These are phyloP conservation scores for Berkeleyomyces basicola DNA, from an alignment of 2,329 filamentous ascomycete species.

Conservation along the genomic window DNA sequence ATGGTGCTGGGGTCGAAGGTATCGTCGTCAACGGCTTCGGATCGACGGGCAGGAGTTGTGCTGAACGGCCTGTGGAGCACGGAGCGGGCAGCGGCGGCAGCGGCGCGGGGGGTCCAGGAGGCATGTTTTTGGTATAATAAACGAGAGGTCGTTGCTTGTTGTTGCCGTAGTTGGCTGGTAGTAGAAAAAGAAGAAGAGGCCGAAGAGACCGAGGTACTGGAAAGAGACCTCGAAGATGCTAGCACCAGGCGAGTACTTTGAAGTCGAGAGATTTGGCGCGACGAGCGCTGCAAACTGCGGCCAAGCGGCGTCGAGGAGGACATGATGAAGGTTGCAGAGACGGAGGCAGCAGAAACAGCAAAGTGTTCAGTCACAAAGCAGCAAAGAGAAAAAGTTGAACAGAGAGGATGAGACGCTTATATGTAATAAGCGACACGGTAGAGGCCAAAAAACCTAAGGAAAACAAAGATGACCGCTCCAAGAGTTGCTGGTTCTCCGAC, in stretches of 20 bases:
- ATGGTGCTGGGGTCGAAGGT: conserved; percentile 49
- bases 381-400: neutral
- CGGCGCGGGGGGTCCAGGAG: conserved; percentile 15
- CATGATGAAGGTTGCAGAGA: conserved; percentile 18
- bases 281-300: conserved; percentile 25
- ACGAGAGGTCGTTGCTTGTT: neutral
- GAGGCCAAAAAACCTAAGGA: neutral
- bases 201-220: conserved; percentile 11
- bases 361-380: neutral
- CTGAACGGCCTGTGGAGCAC: neutral
- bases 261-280: conserved; percentile 18
- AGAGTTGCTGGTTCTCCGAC: neutral
- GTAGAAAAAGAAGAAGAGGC: conserved; percentile 6
- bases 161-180: neutral
- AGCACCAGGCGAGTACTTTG: neutral
- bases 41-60: conserved; percentile 18
- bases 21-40: conserved; percentile 21
- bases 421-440: neutral
- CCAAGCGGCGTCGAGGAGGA: conserved; percentile 24
- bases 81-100: conserved; percentile 5
- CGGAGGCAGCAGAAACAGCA: neutral
- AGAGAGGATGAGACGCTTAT: neutral
- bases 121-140: conserved; percentile 6
- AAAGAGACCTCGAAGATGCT: conserved; percentile 7
- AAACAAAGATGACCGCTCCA: neutral